These are phyloP conservation scores for Colletotrichum truncatum DNA, from an alignment of 2,329 filamentous ascomycete species.

Conservation along the genomic window DNA sequence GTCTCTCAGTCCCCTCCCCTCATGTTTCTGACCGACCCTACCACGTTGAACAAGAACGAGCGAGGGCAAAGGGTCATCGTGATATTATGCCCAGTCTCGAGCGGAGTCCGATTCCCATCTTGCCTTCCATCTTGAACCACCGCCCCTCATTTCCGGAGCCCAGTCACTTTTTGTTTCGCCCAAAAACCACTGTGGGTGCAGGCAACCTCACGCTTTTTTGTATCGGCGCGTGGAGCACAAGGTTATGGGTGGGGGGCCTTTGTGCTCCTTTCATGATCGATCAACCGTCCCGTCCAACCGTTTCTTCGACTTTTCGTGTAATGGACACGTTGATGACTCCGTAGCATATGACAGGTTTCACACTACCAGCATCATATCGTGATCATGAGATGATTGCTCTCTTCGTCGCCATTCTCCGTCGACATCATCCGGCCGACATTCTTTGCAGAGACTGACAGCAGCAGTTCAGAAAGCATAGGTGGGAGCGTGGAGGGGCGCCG, in stretches of 20 bases:
- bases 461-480: no score
- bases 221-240: background rate
- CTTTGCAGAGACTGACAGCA: no score
- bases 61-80: background rate
- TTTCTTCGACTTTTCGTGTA: background rate
- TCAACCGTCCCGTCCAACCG: conserved; percentile 3
- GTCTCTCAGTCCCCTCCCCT: no score
- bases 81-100: conserved; percentile 9
- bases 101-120: conserved; percentile 21
- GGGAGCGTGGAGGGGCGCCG: background rate
- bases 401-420: background rate
- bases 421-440: no score
- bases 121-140: background rate
- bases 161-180: background rate
- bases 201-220: background rate
- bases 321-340: background rate
- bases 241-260: background rate
- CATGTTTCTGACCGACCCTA: no score
- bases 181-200: background rate
- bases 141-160: background rate
- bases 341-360: background rate
- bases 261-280: conserved; percentile 1
- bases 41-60: no score
- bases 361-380: background rate
- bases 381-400: background rate